Conservation (phyloP, 2,329 filamentous ascomycete genomes). For the Xylaria sp. region DNA sequence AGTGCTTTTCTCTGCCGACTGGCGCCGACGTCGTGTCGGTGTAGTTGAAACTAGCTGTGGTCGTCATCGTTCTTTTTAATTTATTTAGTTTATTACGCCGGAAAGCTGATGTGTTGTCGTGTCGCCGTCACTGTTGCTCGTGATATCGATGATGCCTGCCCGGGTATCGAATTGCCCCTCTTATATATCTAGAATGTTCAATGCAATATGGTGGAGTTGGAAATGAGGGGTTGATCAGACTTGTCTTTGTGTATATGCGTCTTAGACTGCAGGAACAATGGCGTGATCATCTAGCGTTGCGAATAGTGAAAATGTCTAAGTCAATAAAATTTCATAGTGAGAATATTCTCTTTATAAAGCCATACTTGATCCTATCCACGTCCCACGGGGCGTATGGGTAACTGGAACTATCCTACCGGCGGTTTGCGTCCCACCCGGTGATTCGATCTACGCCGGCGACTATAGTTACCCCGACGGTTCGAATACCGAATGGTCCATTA, state of each 20-base stretch:
- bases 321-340: neutral
- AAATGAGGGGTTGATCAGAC: slow-evolving; percentile 22
- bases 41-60: slow-evolving; percentile 68
- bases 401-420: slow-evolving; percentile 10
- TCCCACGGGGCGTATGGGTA: slow-evolving; percentile 13
- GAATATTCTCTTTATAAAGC: slow-evolving; percentile 21
- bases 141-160: neutral
- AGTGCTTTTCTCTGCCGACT: slow-evolving; percentile 61
- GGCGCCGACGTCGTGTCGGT: slow-evolving; percentile 65
- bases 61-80: slow-evolving; percentile 58
- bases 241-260: neutral
- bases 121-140: neutral
- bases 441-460: neutral
- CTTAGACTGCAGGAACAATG: neutral
- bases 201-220: slow-evolving; percentile 6
- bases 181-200: neutral
- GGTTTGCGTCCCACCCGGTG: neutral
- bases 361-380: slow-evolving; percentile 5
- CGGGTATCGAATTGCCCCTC: neutral
- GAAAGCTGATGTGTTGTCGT: neutral
- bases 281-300: neutral
- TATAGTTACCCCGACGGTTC: slow-evolving; percentile 4
- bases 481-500: slow-evolving; percentile 30
- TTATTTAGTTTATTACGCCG: slow-evolving; percentile 6
- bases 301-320: neutral